Evolutionary conservation across 495 filamentous ascomycete genomes (phyloP).

Genomic region (Hyaloscypha bicolor): DNA sequence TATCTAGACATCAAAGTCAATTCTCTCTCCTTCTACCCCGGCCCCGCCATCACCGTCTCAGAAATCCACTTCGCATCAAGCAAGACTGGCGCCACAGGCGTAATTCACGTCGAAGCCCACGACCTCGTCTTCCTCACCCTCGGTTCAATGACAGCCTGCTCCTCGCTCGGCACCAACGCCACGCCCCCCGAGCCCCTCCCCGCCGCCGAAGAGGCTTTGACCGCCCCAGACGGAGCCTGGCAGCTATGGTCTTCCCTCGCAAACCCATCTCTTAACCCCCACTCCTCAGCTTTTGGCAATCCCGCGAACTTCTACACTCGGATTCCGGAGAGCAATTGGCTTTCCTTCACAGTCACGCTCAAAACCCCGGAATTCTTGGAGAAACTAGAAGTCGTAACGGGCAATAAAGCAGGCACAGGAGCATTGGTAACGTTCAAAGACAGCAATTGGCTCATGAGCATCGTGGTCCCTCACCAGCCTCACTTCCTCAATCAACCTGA

Average conservation of each 20-base stretch:
- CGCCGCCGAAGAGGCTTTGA: background rate
- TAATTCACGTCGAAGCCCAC: slow-evolving; percentile 29
- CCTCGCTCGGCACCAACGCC: slow-evolving; percentile 25
- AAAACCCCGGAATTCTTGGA: slow-evolving; percentile 36
- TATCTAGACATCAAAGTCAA: slow-evolving; percentile 19
- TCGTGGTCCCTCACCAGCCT: slow-evolving; percentile 44
- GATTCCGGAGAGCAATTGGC: slow-evolving; percentile 36
- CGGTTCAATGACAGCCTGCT: slow-evolving; percentile 31
- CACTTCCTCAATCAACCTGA: slow-evolving; percentile 38
- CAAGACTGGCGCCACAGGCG: slow-evolving; percentile 3
- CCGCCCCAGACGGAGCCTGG: slow-evolving; percentile 25
- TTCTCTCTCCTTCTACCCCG: slow-evolving; percentile 14
- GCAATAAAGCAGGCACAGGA: slow-evolving; percentile 38
- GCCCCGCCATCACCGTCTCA: slow-evolving; percentile 5
- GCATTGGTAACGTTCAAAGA: slow-evolving; percentile 40
- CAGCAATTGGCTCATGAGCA: slow-evolving; percentile 42
- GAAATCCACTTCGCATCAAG: slow-evolving; percentile 24
- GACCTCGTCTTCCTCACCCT: slow-evolving; percentile 32
- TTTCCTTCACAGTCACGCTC: slow-evolving; percentile 45
- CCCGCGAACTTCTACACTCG: slow-evolving; percentile 41
- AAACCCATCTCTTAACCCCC: slow-evolving; percentile 13
- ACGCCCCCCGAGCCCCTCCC: slow-evolving; percentile 20
- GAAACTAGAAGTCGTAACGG: slow-evolving; percentile 33
- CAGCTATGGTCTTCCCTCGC: slow-evolving; percentile 26
- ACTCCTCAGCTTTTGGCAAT: slow-evolving; percentile 37